Evolutionary conservation across 441 rosid genomes (phyloP).

Genomic region (Rhodomyrtus psidioides): DNA sequence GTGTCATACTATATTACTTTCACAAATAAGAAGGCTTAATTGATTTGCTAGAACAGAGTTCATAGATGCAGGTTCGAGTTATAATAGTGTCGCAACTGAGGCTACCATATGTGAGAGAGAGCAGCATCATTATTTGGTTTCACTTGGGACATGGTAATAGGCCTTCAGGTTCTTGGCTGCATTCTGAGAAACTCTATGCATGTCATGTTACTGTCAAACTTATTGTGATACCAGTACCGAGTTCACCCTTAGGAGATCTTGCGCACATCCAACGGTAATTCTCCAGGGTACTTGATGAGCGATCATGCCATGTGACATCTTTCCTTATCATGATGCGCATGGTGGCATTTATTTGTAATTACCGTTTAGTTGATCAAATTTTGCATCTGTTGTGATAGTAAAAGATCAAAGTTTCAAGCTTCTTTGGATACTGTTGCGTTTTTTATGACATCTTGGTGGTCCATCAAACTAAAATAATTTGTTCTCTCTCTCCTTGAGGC

Average conservation of each 20-base stretch:
- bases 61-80: not conserved
- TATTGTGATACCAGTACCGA: not conserved
- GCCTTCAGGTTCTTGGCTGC: not conserved
- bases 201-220: not conserved
- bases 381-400: not conserved
- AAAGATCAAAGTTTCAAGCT: not conserved
- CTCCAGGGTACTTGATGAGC: not conserved
- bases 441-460: not conserved
- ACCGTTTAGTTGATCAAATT: not conserved
- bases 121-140: not conserved
- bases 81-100: not conserved
- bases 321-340: not conserved
- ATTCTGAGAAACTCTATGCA: not conserved
- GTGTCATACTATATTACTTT: not conserved
- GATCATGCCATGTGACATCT: not conserved
- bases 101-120: not conserved
- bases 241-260: not conserved
- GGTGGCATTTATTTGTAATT: not conserved
- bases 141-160: not conserved
- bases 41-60: not conserved
- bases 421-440: not conserved
- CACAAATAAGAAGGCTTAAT: not conserved
- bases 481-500: not conserved
- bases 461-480: not conserved
- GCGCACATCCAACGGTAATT: not conserved